phyloP scores from a whole-genome alignment of 177 flowering plant genomes.

The Vitis hybrid region DNA sequence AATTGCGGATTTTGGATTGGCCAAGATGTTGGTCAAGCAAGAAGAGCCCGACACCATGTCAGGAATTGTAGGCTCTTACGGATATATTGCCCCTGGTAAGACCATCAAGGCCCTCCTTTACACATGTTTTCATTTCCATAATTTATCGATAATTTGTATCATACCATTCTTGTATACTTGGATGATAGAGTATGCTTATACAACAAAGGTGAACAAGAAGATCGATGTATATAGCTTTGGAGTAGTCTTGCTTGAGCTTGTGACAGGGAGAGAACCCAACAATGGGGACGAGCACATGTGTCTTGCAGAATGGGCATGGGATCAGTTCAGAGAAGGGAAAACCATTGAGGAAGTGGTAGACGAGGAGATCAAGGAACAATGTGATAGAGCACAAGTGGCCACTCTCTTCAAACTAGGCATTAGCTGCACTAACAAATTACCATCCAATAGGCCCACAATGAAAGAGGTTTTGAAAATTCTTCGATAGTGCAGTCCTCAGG shows the following conservation, averaged over 20 bases:
- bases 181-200: conserved; percentile 52
- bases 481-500: conserved; percentile 9
- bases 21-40: conserved; percentile 45
- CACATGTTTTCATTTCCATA: too few relatives aligned
- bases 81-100: conserved; percentile 73
- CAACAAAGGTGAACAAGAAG: conserved; percentile 52
- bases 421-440: conserved; percentile 39
- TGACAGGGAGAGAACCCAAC: conserved; percentile 54
- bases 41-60: conserved; percentile 51
- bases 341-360: conserved; percentile 34
- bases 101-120: neutral
- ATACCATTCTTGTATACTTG: neutral
- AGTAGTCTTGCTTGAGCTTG: conserved; percentile 60
- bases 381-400: conserved; percentile 36
- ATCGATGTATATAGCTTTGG: conserved; percentile 69
- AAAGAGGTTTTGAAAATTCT: conserved; percentile 51
- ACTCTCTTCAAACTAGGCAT: conserved; percentile 48
- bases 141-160: too few relatives aligned
- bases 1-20: conserved; percentile 71
- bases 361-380: conserved; percentile 30
- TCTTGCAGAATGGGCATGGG: conserved; percentile 68
- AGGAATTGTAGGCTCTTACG: conserved; percentile 62
- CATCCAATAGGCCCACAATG: conserved; percentile 56
- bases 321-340: conserved; percentile 29
- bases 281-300: conserved; percentile 40